A percentile compares a stretch with the other conserved stretches of the same genome.
Conservation (phyloP, 2,329 filamentous ascomycete species). For the Apiospora koreana region DNA sequence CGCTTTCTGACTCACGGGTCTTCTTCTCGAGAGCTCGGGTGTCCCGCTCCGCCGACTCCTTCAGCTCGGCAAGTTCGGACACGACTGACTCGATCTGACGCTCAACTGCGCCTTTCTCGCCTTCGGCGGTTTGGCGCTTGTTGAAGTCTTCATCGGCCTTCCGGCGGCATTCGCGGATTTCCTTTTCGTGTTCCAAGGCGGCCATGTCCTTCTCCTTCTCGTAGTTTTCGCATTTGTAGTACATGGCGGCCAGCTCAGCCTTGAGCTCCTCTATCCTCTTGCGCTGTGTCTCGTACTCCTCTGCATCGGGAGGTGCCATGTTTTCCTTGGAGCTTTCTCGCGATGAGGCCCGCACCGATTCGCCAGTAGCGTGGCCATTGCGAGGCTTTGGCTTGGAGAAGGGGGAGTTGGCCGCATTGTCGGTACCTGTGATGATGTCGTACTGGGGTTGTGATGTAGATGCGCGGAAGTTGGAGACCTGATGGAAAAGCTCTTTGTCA, state of each 20-base stretch:
- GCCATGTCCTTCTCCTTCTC: slow-evolving; percentile 87
- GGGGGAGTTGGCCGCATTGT: slow-evolving; percentile 36
- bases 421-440: slow-evolving; percentile 59
- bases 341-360: slow-evolving; percentile 48
- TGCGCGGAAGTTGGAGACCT: slow-evolving; percentile 49
- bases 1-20: slow-evolving; percentile 70
- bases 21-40: slow-evolving; percentile 69
- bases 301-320: slow-evolving; percentile 57
- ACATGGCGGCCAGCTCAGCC: slow-evolving; percentile 83
- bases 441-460: slow-evolving; percentile 55
- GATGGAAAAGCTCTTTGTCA: slow-evolving; percentile 9
- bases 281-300: slow-evolving; percentile 59
- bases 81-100: slow-evolving; percentile 52
- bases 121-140: slow-evolving; percentile 60
- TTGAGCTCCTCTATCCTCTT: slow-evolving; percentile 75
- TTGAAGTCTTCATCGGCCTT: slow-evolving; percentile 87
- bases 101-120: slow-evolving; percentile 50
- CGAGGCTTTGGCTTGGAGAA: slow-evolving; percentile 40
- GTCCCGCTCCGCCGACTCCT: slow-evolving; percentile 51
- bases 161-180: slow-evolving; percentile 76
- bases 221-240: slow-evolving; percentile 82
- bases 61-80: slow-evolving; percentile 53
- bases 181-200: slow-evolving; percentile 77
- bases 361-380: slow-evolving; percentile 38
- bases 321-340: slow-evolving; percentile 63